Conservation (phyloP, 768 basidiomycete species). For the Tremella fuciformis region DNA sequence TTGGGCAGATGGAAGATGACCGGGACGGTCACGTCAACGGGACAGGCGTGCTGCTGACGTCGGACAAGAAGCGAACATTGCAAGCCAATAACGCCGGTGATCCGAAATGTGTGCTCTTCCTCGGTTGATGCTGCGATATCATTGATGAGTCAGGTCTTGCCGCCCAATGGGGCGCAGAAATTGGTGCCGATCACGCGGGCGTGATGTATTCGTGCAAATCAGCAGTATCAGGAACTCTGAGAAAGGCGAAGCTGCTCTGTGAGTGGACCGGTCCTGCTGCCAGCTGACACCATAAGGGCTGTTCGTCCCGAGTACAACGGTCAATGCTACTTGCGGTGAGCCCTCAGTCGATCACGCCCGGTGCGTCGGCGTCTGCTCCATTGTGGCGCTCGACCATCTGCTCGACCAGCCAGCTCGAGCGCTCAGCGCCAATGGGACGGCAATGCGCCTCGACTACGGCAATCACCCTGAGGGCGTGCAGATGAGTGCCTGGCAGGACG, state of each 20-base stretch:
- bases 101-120: neutral
- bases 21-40: conserved; percentile 1
- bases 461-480: conserved; percentile 3
- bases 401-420: conserved; percentile 10
- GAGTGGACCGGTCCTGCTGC: neutral
- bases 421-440: conserved; percentile 1
- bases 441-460: neutral
- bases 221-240: no score
- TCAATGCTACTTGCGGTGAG: neutral
- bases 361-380: conserved; percentile 1
- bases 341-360: neutral
- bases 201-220: conserved; percentile 5
- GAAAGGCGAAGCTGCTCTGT: neutral
- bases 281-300: neutral
- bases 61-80: neutral
- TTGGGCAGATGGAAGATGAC: conserved; percentile 1
- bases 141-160: neutral
- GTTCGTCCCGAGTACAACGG: neutral
- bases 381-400: conserved; percentile 2
- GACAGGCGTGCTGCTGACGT: neutral
- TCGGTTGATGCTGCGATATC: neutral
- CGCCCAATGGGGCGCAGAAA: conserved; percentile 1
- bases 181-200: neutral
- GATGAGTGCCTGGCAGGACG: conserved; percentile 5
- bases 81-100: neutral